These are phyloP conservation scores for Syzygium malaccense DNA, from an alignment of 441 rosid species.

Conservation along the genomic window DNA sequence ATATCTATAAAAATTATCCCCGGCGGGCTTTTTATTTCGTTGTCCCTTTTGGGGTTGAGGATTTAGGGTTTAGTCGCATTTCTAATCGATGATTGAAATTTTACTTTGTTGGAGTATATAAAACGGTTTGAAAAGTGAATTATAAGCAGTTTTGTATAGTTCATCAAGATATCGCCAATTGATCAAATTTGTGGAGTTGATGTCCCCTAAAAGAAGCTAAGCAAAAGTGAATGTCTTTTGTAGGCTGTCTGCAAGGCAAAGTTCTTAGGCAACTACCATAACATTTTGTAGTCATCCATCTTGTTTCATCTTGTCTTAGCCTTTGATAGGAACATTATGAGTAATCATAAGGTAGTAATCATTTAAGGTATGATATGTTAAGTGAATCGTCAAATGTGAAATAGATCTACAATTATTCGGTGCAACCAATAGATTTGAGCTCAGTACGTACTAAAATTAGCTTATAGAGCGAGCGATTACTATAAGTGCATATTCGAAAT, in stretches of 20 bases:
- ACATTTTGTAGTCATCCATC: neutral
- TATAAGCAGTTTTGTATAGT: neutral
- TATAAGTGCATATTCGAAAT: neutral
- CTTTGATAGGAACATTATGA: neutral
- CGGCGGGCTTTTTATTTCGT: neutral
- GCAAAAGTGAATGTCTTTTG: neutral
- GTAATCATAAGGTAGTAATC: neutral
- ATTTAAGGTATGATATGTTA: neutral
- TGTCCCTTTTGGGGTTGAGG: neutral
- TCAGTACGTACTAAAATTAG: neutral
- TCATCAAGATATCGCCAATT: neutral
- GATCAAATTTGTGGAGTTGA: neutral
- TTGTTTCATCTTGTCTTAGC: neutral
- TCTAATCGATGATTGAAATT: neutral
- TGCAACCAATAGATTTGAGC: neutral
- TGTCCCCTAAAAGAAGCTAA: neutral
- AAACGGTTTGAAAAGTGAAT: neutral
- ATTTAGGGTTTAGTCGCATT: neutral
- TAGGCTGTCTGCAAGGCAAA: neutral
- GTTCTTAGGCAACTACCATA: neutral
- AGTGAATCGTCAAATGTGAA: neutral
- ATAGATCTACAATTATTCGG: neutral
- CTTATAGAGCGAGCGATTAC: neutral
- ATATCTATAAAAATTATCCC: neutral
- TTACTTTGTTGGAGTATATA: neutral